Evolutionary conservation across 148 eudicot species (phyloP).

Genomic region (Gaultheria prostrata): DNA sequence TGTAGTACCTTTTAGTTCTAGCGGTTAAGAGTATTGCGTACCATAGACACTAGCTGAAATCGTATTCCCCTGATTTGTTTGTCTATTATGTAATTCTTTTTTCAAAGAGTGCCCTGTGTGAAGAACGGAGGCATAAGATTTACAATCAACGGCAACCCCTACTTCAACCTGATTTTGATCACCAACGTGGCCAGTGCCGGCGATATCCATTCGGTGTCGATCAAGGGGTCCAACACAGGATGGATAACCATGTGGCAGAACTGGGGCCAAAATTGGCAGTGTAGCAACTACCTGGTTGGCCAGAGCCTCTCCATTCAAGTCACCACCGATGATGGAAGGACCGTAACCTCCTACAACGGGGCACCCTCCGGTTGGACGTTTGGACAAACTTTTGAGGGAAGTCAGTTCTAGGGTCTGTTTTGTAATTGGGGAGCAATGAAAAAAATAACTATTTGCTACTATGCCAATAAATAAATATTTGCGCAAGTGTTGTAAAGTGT

Average conservation of each 20-base stretch:
- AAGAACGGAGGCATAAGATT: conserved; percentile 37
- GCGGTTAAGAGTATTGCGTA: background rate
- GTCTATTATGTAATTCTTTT: background rate
- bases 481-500: background rate
- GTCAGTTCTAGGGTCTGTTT: conserved; percentile 14
- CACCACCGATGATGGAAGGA: conserved; percentile 32
- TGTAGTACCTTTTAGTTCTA: background rate
- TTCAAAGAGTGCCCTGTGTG: conserved; percentile 31
- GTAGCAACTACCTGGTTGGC: conserved; percentile 29
- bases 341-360: conserved; percentile 26
- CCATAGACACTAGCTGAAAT: background rate
- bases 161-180: conserved; percentile 33
- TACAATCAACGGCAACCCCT: conserved; percentile 38
- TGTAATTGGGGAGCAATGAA: background rate
- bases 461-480: background rate
- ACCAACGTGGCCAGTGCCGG: conserved; percentile 40
- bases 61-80: background rate
- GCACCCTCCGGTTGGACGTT: conserved; percentile 33
- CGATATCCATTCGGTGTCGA: conserved; percentile 27
- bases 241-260: conserved; percentile 33
- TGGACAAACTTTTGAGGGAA: conserved; percentile 35
- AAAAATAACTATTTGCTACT: background rate
- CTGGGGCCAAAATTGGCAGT: conserved; percentile 45
- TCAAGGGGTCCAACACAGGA: conserved; percentile 30
- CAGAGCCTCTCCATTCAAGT: conserved; percentile 28